Conservation (phyloP, 2,329 filamentous ascomycete genomes). For the Eurotiales sp. region DNA sequence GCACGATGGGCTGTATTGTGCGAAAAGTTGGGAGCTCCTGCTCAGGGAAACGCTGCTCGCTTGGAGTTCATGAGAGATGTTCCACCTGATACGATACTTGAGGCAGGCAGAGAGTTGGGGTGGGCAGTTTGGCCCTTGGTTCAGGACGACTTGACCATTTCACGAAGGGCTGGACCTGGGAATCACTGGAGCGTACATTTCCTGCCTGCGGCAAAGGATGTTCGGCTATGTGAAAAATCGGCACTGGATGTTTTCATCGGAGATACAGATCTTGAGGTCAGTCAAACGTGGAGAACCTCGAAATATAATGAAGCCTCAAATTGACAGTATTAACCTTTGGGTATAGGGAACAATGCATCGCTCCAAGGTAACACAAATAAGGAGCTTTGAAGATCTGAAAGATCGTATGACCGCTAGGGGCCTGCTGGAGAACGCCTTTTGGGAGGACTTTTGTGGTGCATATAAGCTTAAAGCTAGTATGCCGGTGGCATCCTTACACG, state of each 20-base stretch:
- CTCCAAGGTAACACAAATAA: not conserved
- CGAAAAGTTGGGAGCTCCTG: not conserved
- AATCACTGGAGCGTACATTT: constrained; percentile 1
- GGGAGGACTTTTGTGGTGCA: not conserved
- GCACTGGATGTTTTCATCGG: not conserved
- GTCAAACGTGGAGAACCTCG: not conserved
- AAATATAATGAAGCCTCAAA: not conserved
- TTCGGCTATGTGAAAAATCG: not conserved
- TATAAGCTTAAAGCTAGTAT: not conserved
- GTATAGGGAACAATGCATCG: constrained; percentile 1
- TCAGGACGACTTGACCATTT: constrained; percentile 2
- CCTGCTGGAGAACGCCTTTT: not conserved
- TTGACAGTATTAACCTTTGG: not conserved
- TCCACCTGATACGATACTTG: not conserved
- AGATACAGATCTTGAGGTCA: not conserved
- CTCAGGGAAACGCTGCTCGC: not conserved
- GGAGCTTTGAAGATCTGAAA: not conserved
- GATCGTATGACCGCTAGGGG: not conserved
- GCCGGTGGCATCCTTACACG: not conserved
- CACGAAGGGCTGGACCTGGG: not conserved
- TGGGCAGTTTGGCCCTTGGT: not conserved
- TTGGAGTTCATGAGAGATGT: not conserved
- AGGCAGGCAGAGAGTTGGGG: not conserved
- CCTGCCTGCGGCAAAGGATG: not conserved
- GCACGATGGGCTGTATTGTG: not conserved